Conservation (phyloP, 2,329 filamentous ascomycete genomes). For the Erysiphe pulchra region DNA sequence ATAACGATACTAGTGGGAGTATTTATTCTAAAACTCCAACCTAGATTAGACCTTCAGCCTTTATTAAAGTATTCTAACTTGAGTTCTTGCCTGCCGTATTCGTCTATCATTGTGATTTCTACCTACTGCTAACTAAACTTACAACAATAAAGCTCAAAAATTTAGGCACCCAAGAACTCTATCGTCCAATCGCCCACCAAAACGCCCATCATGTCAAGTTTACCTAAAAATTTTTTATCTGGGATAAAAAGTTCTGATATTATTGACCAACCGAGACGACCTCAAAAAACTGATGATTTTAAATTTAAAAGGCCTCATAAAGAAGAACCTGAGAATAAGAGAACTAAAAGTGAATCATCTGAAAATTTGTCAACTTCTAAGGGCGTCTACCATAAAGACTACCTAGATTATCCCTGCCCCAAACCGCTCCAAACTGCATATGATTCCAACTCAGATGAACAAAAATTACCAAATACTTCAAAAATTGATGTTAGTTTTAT, state of each 20-base stretch:
- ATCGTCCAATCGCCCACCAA: background rate
- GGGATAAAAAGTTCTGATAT: background rate
- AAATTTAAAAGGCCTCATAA: background rate
- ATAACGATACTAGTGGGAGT: background rate
- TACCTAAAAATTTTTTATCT: background rate
- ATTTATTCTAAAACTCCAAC: background rate
- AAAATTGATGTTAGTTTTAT: background rate
- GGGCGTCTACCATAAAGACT: background rate
- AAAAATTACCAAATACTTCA: background rate
- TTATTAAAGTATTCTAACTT: background rate
- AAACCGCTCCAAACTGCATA: background rate
- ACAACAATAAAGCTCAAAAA: background rate
- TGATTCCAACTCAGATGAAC: background rate
- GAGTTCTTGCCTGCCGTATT: background rate
- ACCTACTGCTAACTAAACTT: background rate
- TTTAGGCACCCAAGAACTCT: background rate
- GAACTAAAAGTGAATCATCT: background rate
- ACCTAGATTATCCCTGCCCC: background rate
- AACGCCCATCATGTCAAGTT: background rate
- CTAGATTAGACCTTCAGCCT: background rate
- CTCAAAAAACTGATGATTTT: background rate
- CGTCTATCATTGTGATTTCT: background rate
- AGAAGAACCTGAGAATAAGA: background rate
- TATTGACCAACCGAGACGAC: background rate
- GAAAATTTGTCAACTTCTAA: background rate